Base-by-base conservation (phyloP, 257 asterid species). In the Misopates orontium region DNA sequence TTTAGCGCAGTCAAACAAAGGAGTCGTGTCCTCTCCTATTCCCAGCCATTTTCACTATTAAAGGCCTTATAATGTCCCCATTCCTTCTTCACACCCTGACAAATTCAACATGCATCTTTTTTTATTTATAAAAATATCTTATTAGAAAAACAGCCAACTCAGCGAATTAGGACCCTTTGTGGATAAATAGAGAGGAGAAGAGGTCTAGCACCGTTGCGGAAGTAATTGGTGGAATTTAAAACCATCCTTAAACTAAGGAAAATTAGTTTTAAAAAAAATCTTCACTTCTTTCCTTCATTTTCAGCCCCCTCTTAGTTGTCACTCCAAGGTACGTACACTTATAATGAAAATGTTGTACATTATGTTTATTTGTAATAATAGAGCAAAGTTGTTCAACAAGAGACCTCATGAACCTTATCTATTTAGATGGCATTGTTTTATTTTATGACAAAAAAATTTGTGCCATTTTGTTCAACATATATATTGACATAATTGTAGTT, bases 11-110 rank as follows among this genome's bases (percentile, higher is more conserved):
- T 16, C 19, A 2, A 45, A 45, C 8, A 56, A 22, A 20, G 39
- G 61, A 56, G 44, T 28, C 61, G 61, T 56, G 61, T 32, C 61
- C 61, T 56, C 39, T 28, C 18, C 22, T 56, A 28, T 56, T 11
- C 61, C 61, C 18, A 23, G 10, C 44, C 44, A 16, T 55, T 13
- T 23, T 55, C 11, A 25, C 4, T 13, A 15, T 14, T 28, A 56
- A 15, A 23, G 61, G 25, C 1, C 0, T 21, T 8, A 8, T 36
- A 3, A 8, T 56, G 51, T 45, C 51, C 51, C 51, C 51, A 23
- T 56, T 8, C 17, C 17, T 7, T 54, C 40, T 13, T 25, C 19
- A 16, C 22, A 17, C 32, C 12, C 42, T 28, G 61, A 56, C 22
- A 25, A 5, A 14, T 28, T 17, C 20, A 28, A 56, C 21, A 10